These are phyloP conservation scores for Barnettozyma hawaiiensis DNA, from an alignment of 1,139 yeast genomes.

Conservation along the genomic window DNA sequence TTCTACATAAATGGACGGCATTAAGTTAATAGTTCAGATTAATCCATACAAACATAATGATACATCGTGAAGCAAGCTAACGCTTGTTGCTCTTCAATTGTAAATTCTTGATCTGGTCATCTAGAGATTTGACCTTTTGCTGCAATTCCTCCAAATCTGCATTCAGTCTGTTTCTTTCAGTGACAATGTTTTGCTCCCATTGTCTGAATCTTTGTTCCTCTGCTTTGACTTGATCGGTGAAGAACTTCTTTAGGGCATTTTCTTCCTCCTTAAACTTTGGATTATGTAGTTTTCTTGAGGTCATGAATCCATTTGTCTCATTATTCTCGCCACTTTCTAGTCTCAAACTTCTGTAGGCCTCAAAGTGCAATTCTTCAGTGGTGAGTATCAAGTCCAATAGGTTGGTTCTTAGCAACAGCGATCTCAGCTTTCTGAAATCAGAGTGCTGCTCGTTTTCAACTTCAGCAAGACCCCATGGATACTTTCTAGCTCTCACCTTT, in stretches of 20 bases:
- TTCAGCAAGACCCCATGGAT: conserved; percentile 97
- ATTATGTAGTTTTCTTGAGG: conserved; percentile 49
- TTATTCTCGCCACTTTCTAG: conserved; percentile 50
- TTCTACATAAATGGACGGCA: not conserved
- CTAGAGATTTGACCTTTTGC: conserved; percentile 59
- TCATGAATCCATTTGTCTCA: conserved; percentile 38
- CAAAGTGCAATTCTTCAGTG: conserved; percentile 91
- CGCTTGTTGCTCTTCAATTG: conserved; percentile 42
- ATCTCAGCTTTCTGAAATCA: conserved; percentile 89
- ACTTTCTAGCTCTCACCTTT: conserved; percentile 82
- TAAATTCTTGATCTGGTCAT: conserved; percentile 65
- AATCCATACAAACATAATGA: not conserved
- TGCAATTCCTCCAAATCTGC: conserved; percentile 91
- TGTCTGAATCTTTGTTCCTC: conserved; percentile 97
- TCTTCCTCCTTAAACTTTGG: conserved; percentile 96
- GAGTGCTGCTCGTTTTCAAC: conserved; percentile 95
- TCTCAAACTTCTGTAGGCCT: conserved; percentile 77
- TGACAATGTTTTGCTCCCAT: conserved; percentile 95
- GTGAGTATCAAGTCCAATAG: conserved; percentile 84
- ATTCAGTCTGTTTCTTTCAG: conserved; percentile 90
- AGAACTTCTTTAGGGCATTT: conserved; percentile 85
- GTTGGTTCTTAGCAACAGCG: conserved; percentile 83
- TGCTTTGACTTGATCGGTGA: conserved; percentile 96
- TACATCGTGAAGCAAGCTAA: conserved; percentile 5
- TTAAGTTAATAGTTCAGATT: not conserved